Base-by-base conservation (phyloP, 148 eudicot genomes). In the Tetragonia tetragonoides region DNA sequence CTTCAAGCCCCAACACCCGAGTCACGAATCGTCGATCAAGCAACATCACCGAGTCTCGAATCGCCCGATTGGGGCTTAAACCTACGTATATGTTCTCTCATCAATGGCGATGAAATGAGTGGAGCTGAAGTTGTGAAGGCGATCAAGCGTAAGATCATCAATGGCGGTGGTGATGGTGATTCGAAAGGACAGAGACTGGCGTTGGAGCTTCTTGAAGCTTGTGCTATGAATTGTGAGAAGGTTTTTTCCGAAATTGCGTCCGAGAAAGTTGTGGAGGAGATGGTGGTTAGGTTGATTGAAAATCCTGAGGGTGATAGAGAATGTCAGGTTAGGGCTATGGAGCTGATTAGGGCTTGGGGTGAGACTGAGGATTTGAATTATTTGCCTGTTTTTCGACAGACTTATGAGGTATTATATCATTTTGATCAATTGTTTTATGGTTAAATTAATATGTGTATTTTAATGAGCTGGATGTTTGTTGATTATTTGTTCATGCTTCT, bases 181-280 rank as follows among this genome's bases (percentile, higher is more conserved):
- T 81, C 64, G 5, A 78, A 42, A 18, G 66, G 74, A 17, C 87
- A 83, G 85, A 78, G 83, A 62, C 72, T 95, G 64, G 82, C 89
- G 21, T 70, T 95, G 23, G 99, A 95, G 83, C 77, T 95, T 63
- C 67, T 94, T 49, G 97, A 92, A 83, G 85, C 87, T 17, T 91
- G 91, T 59, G 85, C 93, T 4, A 89, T 93, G 68, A 95, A 95
- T 59, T 95, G 99, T 64, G 99, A 95, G 82, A 93, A 92, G 85
- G 96, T 95, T 62, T 91, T 93, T 57, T 91, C 99, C 6, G 97
- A 91, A 81, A 92, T 95, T 54, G 97, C 97, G 70, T 90, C 98
- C 68, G 97, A 95, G 87, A 95, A 88, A 78, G 85, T 95, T 68
- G 77, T 93, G 83, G 99, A 95, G n/a, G 99, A 95, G 79, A 89